Conservation (phyloP, 2,329 filamentous ascomycete genomes). For the Didymella keratinophila region DNA sequence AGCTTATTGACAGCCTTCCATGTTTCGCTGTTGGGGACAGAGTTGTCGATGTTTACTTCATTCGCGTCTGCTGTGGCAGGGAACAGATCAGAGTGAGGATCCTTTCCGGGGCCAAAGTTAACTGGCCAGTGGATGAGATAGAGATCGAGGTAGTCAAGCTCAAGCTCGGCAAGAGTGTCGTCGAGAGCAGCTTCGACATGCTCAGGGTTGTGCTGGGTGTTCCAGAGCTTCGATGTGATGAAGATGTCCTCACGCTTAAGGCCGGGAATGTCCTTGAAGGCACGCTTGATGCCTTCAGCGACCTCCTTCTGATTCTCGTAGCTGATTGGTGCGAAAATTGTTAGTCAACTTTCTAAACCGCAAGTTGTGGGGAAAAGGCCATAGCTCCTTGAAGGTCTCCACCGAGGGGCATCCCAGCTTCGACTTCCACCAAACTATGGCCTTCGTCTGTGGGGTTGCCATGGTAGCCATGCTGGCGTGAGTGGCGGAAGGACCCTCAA, state of each 20-base stretch:
- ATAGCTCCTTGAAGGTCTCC: conserved; percentile 30
- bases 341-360: conserved; percentile 26
- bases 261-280: conserved; percentile 37
- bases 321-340: conserved; percentile 38
- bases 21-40: conserved; percentile 40
- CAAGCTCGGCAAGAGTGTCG: conserved; percentile 76
- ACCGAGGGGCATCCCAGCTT: conserved; percentile 29
- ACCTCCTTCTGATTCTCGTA: conserved; percentile 46
- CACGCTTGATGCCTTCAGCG: conserved; percentile 42
- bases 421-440: conserved; percentile 14
- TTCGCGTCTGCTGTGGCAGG: conserved; percentile 60
- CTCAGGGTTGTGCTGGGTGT: conserved; percentile 78
- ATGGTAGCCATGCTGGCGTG: not conserved
- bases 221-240: conserved; percentile 86
- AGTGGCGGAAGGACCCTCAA: conserved; percentile 1
- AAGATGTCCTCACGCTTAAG: conserved; percentile 45
- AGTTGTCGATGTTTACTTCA: conserved; percentile 54
- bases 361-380: conserved; percentile 15
- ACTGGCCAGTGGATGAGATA: conserved; percentile 91
- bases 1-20: conserved; percentile 52
- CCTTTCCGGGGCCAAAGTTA: conserved; percentile 67
- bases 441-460: conserved; percentile 1
- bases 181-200: conserved; percentile 77
- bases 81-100: conserved; percentile 45
- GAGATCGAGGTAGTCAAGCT: conserved; percentile 88